A percentile compares a stretch with the other conserved stretches of the same genome.
Conservation (phyloP, 805 yeast genomes). For the Starmera pachycereana region DNA sequence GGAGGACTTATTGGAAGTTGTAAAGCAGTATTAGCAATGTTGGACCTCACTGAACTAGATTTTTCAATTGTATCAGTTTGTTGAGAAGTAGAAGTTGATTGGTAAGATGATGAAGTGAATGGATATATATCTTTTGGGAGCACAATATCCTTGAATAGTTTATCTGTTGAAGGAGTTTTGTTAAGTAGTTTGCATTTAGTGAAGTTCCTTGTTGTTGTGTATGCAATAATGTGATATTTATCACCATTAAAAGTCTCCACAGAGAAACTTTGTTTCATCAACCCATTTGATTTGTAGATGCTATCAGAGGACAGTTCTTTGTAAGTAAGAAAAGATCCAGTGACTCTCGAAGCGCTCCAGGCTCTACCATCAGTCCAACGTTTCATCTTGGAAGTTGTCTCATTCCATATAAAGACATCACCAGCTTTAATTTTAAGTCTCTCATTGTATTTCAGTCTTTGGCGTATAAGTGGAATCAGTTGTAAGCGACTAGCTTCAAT, state of each 20-base stretch:
- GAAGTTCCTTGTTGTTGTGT: constrained; percentile 25
- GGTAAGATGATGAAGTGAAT: constrained; percentile 14
- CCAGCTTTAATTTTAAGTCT: constrained; percentile 40
- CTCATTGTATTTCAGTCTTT: constrained; percentile 49
- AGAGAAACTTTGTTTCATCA: constrained; percentile 57
- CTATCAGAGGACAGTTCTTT: constrained; percentile 40
- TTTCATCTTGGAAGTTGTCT: constrained; percentile 57
- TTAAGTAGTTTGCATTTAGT: constrained; percentile 18
- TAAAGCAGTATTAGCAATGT: background rate
- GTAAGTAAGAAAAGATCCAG: constrained; percentile 52
- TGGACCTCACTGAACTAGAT: background rate
- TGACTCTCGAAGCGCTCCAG: constrained; percentile 67
- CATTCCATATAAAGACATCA: constrained; percentile 63
- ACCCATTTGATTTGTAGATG: constrained; percentile 37
- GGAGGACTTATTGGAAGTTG: background rate
- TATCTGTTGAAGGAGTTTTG: constrained; percentile 36
- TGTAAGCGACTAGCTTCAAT: constrained; percentile 56
- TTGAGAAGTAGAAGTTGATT: constrained; percentile 3
- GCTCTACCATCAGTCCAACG: constrained; percentile 73
- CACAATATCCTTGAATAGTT: constrained; percentile 16
- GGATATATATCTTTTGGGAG: constrained; percentile 29
- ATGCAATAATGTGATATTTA: constrained; percentile 53
- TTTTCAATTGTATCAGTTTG: background rate
- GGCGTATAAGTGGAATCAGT: constrained; percentile 44
- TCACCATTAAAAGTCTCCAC: constrained; percentile 40